phyloP scores from a whole-genome alignment of 805 yeast species.

The Pichia manshurica region DNA sequence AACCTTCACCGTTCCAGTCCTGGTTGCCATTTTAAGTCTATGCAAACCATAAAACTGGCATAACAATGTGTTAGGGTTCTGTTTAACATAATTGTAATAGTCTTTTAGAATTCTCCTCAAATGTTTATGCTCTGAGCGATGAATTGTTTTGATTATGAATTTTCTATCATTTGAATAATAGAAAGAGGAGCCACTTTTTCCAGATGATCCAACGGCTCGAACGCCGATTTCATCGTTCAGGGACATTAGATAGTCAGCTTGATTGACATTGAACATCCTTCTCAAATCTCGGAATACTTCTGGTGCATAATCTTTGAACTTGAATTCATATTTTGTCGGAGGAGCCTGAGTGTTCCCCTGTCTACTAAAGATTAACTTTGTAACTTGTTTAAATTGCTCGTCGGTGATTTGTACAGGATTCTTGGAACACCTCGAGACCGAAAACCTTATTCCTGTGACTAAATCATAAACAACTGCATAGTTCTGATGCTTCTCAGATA shows the following conservation, averaged over 20 bases:
- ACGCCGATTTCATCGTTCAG: constrained; percentile 89
- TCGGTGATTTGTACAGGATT: constrained; percentile 66
- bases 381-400: constrained; percentile 63
- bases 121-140: constrained; percentile 85
- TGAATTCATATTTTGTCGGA: constrained; percentile 90
- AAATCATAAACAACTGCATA: constrained; percentile 93
- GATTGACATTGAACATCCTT: constrained; percentile 76
- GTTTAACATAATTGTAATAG: constrained; percentile 74
- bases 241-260: constrained; percentile 91
- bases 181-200: constrained; percentile 94
- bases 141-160: constrained; percentile 93
- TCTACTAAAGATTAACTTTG: constrained; percentile 81
- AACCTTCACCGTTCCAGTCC: constrained; percentile 54
- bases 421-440: constrained; percentile 89
- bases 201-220: constrained; percentile 91
- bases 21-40: constrained; percentile 80
- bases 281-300: constrained; percentile 87
- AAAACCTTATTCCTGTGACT: constrained; percentile 94
- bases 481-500: constrained; percentile 81
- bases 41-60: constrained; percentile 97
- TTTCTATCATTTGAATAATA: constrained; percentile 91
- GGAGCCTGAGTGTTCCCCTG: constrained; percentile 88
- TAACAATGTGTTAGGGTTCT: constrained; percentile 80
- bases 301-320: constrained; percentile 94
- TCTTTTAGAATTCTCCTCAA: constrained; percentile 65